Evolutionary conservation across 768 basidiomycete genomes (phyloP), one percentile per base, ranked within the genome.

Genomic region (Suillus weaverae): DNA sequence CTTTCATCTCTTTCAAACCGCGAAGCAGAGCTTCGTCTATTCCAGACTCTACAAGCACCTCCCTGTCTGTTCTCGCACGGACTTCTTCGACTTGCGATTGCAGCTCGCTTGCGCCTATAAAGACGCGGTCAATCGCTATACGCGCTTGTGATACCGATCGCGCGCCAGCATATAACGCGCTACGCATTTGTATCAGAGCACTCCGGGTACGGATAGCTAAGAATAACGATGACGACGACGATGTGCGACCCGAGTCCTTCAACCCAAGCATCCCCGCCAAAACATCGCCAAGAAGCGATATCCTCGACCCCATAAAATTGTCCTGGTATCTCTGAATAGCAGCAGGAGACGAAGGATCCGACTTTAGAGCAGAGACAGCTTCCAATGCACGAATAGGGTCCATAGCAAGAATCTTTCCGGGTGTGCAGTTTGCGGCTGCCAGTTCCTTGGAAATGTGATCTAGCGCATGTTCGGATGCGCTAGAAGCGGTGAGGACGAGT

Each of bases 291-390:
- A 91, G 66, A 30, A 77, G 70, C 9, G 88, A 83, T 33, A 92
- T 73, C n/a, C 81, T 78, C 22, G 91, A 92, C 8, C 79, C 83
- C 30, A 84, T 71, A 64, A 84, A 86, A 10, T 86, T 82, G 66
- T 86, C 82, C 70, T 91, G 89, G 73, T 86, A 93, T 64, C 77
- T 80, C 65, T 91, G 87, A 16, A 92, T 81, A 38, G 84, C 81
- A 3, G 78, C 68, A 16, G 84, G 66, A 1, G 85, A 85, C 5
- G 74, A 74, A 1, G 84, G 78, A 50, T 84, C 75, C 10, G 79
- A 68, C 65, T 79, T 81, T 39, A 93, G 75, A 32, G 78, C 68
- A 38, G 76, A 76, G 7, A 89, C 78, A 3, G 88, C 90, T 1
- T 74, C 72, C 13, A 87, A 64, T 0, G 90, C 90, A 43, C 86